These are phyloP conservation scores for Extremus antarcticus DNA, from an alignment of 495 filamentous ascomycete species.

Conservation along the genomic window DNA sequence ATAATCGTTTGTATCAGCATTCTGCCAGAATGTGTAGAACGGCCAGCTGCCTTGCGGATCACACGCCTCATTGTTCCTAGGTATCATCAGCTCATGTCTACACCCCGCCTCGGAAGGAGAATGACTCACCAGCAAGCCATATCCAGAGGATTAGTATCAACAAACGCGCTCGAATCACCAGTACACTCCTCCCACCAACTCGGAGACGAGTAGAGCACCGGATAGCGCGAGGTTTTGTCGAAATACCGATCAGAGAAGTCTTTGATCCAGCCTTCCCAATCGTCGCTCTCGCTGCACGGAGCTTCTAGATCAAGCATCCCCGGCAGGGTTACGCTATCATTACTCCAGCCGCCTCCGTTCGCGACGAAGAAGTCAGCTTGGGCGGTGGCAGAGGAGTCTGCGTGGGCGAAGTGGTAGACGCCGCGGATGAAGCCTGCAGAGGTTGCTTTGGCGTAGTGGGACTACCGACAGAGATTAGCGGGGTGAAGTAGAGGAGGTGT, in stretches of 20 bases:
- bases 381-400: conserved; percentile 35
- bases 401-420: conserved; percentile 54
- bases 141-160: conserved; percentile 43
- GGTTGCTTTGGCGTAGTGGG: conserved; percentile 45
- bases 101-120: background rate
- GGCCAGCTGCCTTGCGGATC: conserved; percentile 49
- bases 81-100: background rate
- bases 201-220: conserved; percentile 50
- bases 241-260: conserved; percentile 50
- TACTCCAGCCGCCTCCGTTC: conserved; percentile 52
- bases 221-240: conserved; percentile 40
- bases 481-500: background rate
- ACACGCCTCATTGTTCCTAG: conserved; percentile 32
- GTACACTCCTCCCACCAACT: conserved; percentile 56
- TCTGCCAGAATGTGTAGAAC: conserved; percentile 53
- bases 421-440: conserved; percentile 49
- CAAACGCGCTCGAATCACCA: conserved; percentile 44
- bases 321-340: conserved; percentile 51
- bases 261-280: conserved; percentile 38
- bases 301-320: conserved; percentile 58
- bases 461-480: conserved; percentile 29
- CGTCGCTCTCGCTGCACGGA: conserved; percentile 40
- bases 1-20: conserved; percentile 25
- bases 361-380: conserved; percentile 51
- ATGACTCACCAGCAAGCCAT: conserved; percentile 39